Evolutionary conservation across 139 green algal species (phyloP).

Genomic region (Gonium pectorale): DNA sequence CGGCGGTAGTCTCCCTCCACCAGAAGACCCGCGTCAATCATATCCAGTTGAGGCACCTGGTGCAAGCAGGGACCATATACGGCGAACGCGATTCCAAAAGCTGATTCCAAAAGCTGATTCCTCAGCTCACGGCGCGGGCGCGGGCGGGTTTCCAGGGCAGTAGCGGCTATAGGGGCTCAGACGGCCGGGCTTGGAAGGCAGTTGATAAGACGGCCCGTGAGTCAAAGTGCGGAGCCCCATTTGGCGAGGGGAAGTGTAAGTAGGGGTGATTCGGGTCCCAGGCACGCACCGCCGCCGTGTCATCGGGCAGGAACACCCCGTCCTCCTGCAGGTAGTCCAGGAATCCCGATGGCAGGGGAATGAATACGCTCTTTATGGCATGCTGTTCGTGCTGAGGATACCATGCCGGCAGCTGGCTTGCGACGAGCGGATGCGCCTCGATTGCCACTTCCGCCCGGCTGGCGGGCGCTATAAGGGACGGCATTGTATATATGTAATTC

Average conservation of each 20-base stretch:
- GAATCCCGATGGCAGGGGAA: slow-evolving; percentile 67
- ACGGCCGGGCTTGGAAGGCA: too few relatives aligned
- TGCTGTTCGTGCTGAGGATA: slow-evolving; percentile 54
- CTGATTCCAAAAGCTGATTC: too few relatives aligned
- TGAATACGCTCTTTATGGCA: slow-evolving; percentile 50
- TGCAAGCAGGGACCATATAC: neutral
- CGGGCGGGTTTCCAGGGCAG: too few relatives aligned
- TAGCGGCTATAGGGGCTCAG: too few relatives aligned
- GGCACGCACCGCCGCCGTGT: slow-evolving; percentile 60
- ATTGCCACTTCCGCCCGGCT: neutral
- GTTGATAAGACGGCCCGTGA: neutral
- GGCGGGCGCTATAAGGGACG: too few relatives aligned
- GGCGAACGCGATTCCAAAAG: too few relatives aligned
- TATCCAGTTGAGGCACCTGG: neutral
- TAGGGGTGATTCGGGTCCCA: too few relatives aligned
- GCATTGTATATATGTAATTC: slow-evolving; percentile 22
- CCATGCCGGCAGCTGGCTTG: slow-evolving; percentile 69
- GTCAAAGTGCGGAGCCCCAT: too few relatives aligned
- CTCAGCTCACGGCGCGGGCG: too few relatives aligned
- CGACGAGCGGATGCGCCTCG: slow-evolving; percentile 42
- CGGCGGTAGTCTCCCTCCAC: slow-evolving; percentile 54
- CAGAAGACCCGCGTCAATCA: neutral
- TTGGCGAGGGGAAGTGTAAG: too few relatives aligned
- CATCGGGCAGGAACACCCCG: slow-evolving; percentile 65
- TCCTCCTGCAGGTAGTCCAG: slow-evolving; percentile 76